phyloP scores from a whole-genome alignment of 2,329 filamentous ascomycete genomes.

The Penicillium sp. region DNA sequence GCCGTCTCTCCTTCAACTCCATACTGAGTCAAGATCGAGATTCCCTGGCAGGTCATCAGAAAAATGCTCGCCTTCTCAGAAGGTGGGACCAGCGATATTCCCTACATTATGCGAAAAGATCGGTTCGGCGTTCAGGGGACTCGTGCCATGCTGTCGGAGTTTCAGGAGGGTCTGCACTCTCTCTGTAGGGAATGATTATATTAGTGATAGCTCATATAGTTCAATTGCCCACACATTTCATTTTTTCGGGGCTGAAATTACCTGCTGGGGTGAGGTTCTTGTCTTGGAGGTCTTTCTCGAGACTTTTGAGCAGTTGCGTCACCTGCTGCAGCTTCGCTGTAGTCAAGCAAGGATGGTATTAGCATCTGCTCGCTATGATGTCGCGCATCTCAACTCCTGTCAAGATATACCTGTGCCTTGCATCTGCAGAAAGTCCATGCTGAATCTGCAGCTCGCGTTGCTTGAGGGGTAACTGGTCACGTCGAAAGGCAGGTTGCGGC shows the following conservation, averaged over 20 bases:
- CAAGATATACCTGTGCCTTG: constrained; percentile 30
- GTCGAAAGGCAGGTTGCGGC: neutral
- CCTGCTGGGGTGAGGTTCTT: constrained; percentile 61
- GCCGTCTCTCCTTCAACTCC: constrained; percentile 68
- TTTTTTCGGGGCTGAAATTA: constrained; percentile 43
- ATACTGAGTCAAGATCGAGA: constrained; percentile 70
- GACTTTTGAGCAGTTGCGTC: constrained; percentile 61
- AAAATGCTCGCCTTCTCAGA: neutral
- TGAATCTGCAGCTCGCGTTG: neutral
- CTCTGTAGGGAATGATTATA: constrained; percentile 24
- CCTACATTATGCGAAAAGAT: constrained; percentile 80
- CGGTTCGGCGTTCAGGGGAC: constrained; percentile 70
- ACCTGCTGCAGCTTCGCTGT: constrained; percentile 71
- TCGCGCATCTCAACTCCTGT: neutral
- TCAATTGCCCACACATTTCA: too few species aligned
- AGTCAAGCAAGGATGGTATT: neutral
- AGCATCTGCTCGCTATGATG: neutral
- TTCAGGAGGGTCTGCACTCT: constrained; percentile 54
- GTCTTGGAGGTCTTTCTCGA: constrained; percentile 65
- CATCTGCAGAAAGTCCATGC: constrained; percentile 29
- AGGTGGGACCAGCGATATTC: neutral
- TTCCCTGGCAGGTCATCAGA: constrained; percentile 58
- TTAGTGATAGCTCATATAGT: constrained; percentile 4
- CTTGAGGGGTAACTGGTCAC: neutral
- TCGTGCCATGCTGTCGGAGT: constrained; percentile 77